Evolutionary conservation across 2,329 filamentous ascomycete species (phyloP).

Genomic region (Fusarium xyrophilum): DNA sequence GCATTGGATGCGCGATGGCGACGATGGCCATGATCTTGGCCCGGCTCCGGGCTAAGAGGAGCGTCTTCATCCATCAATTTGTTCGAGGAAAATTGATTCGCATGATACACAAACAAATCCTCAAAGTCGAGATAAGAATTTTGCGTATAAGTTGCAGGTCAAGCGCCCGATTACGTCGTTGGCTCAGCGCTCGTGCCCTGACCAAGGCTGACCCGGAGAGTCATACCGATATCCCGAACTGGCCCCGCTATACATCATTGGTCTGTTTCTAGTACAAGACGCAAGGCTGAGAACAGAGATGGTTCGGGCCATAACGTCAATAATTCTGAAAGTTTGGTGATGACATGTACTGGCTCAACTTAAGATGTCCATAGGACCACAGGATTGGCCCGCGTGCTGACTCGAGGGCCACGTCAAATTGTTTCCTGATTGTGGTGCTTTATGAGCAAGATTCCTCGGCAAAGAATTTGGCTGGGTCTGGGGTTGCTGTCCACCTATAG

Average conservation of each 20-base stretch:
- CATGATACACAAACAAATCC: conserved; percentile 26
- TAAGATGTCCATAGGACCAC: not conserved
- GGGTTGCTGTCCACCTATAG: not conserved
- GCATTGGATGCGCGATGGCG: conserved; percentile 31
- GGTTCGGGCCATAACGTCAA: not conserved
- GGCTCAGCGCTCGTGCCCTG: conserved; percentile 22
- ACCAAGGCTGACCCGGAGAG: conserved; percentile 35
- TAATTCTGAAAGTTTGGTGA: not conserved
- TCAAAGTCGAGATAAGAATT: conserved; percentile 10
- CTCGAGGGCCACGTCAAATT: not conserved
- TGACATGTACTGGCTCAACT: not conserved
- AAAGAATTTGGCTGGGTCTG: conserved; percentile 14
- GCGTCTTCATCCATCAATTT: conserved; percentile 43
- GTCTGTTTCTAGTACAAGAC: conserved; percentile 2
- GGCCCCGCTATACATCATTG: conserved; percentile 31
- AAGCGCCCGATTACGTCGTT: conserved; percentile 36
- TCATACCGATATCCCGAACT: conserved; percentile 24
- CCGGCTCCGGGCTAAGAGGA: conserved; percentile 25
- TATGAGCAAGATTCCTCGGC: conserved; percentile 8
- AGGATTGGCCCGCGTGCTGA: not conserved
- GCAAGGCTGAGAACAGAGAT: conserved; percentile 24
- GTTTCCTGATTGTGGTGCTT: conserved; percentile 16
- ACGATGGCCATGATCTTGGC: conserved; percentile 26
- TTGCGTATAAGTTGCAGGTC: conserved; percentile 22
- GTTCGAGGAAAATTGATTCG: conserved; percentile 12